Evolutionary conservation across 768 basidiomycete species (phyloP).

Genomic region (Pisolithus tinctorius): DNA sequence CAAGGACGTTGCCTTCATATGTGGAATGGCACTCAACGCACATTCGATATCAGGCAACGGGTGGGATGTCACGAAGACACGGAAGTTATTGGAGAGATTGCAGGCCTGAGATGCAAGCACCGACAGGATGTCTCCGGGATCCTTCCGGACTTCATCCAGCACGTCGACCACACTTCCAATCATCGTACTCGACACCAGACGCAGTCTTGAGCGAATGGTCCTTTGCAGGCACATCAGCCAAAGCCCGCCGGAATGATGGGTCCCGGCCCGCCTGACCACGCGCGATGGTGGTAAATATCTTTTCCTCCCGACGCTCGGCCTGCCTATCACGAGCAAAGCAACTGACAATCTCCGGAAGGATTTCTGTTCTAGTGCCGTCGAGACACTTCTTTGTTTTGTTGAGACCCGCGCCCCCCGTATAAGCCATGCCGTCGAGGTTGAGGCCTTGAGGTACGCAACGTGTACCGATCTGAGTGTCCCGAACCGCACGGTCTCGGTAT

Average conservation of each 20-base stretch:
- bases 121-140: constrained; percentile 8
- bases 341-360: background rate
- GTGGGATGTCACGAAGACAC: constrained; percentile 28
- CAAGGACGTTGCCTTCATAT: background rate
- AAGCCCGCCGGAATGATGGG: background rate
- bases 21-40: background rate
- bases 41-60: constrained; percentile 20
- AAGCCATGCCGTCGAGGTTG: background rate
- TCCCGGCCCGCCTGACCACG: background rate
- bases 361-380: background rate
- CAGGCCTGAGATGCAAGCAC: constrained; percentile 33
- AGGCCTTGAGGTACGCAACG: background rate
- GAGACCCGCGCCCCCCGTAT: background rate
- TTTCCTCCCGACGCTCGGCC: background rate
- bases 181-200: constrained; percentile 1
- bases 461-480: background rate
- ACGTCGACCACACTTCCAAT: constrained; percentile 19
- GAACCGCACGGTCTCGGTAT: background rate
- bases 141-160: constrained; percentile 9
- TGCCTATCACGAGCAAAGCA: background rate
- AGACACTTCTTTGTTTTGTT: background rate
- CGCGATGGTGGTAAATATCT: background rate
- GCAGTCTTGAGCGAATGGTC: background rate
- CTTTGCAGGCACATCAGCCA: background rate
- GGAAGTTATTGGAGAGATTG: constrained; percentile 35